Percentiles rank a stretch among this genome's conserved stretches.
Evolutionary conservation across 441 rosid genomes (phyloP).

Genomic region (Eutrema salsugineum): DNA sequence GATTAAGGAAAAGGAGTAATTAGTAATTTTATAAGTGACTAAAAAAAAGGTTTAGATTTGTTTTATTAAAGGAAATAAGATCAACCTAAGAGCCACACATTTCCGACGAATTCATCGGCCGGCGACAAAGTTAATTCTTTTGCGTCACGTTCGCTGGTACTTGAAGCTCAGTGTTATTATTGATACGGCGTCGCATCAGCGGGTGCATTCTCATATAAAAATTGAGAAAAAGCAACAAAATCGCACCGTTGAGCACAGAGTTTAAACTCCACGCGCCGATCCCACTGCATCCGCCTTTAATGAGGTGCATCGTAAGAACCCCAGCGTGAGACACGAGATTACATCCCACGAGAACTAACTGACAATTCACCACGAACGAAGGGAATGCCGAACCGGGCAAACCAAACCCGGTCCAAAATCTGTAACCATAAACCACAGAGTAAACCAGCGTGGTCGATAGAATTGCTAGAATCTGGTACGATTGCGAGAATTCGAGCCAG

Average conservation of each 20-base stretch:
- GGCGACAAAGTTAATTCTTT: not conserved
- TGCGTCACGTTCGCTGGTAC: not conserved
- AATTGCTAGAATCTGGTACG: constrained; percentile 76
- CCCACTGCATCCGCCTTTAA: constrained; percentile 91
- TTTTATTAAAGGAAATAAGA: not conserved
- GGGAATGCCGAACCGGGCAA: constrained; percentile 55
- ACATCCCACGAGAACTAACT: constrained; percentile 54
- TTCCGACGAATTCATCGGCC: not conserved
- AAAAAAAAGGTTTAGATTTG: not conserved
- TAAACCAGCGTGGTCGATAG: constrained; percentile 58
- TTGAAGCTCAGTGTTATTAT: not conserved
- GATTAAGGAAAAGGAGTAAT: too few species aligned
- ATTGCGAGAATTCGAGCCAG: constrained; percentile 89
- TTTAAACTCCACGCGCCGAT: constrained; percentile 86
- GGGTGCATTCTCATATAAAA: constrained; percentile 51
- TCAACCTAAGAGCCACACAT: not conserved
- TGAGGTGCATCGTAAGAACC: constrained; percentile 56
- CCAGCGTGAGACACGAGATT: constrained; percentile 74
- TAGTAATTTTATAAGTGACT: not conserved
- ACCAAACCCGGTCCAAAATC: constrained; percentile 86
- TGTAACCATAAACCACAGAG: constrained; percentile 72
- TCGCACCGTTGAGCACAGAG: constrained; percentile 60
- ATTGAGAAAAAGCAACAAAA: constrained; percentile 57
- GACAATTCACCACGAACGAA: constrained; percentile 71
- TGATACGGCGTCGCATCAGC: constrained; percentile 20